Conservation (phyloP, 257 asterid genomes). For the Penstemon barbatus region DNA sequence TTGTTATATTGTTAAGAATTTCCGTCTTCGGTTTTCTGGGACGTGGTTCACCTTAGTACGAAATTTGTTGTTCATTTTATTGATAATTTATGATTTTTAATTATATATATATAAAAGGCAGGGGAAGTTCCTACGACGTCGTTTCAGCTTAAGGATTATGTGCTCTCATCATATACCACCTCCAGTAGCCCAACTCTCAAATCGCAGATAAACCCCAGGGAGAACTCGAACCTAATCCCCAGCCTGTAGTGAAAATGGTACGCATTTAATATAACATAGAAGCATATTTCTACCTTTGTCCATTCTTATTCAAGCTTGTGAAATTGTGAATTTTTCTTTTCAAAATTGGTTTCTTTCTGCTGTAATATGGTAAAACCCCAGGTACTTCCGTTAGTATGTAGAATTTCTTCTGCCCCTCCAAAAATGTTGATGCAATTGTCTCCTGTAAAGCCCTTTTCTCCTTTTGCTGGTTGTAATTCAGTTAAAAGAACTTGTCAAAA, state of each 20-base stretch:
- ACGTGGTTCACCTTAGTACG: no score
- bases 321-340: background rate
- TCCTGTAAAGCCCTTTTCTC: constrained; percentile 40
- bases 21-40: no score
- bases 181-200: no score
- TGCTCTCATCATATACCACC: no score
- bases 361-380: constrained; percentile 42
- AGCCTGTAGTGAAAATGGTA: background rate
- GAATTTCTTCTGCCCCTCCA: constrained; percentile 39
- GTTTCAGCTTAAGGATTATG: no score
- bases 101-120: no score
- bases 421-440: constrained; percentile 44
- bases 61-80: no score
- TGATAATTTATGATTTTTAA: no score
- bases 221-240: background rate
- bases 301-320: background rate
- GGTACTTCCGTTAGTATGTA: constrained; percentile 46
- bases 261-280: background rate
- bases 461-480: constrained; percentile 35
- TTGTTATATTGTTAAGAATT: no score
- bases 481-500: constrained; percentile 25
- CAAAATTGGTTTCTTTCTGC: background rate
- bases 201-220: background rate
- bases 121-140: no score
- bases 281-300: background rate